Evolutionary conservation across 1,284 basidiomycete species (phyloP), one percentile per base, ranked within the genome.

Genomic region (Cutaneotrichosporon mucoides): DNA sequence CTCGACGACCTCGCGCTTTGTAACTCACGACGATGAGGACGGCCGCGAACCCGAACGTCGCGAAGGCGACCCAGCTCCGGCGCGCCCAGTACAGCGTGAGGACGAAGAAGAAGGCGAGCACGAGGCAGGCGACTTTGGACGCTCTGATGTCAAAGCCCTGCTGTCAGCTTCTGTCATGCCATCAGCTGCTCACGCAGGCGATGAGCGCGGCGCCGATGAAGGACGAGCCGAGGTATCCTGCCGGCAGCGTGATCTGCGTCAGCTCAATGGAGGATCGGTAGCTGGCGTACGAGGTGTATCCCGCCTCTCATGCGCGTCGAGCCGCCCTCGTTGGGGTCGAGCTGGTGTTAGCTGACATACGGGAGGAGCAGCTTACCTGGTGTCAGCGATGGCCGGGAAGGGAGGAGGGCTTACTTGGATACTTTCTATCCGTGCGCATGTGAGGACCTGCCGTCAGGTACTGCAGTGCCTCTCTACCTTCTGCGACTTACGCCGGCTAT

Each of bases 281-380:
- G 24, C 24, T 24, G 24, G 24, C 24, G 24, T 55, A 79, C 73
- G 68, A 88, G 89, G 9, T 86, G 82, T 45, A 97, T 87, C 1
- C 94, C 95, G 34, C 94, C 94, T 41, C 90, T 86, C 93, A 98
- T 97, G 37, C 85, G 82, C 1, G 95, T 98, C 10, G 88, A 86
- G 2, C 95, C 95, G 13, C 93, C 94, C 79, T 96, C 93, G 70
- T 96, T 88, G 38, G 91, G 64, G 50, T 73, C 66, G 36, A 76
- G 74, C 60, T 73, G 65, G 45, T 63, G 85, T 71, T 76, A 87
- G 88, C 88, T 78, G 8, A 40, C 38, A 24, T 24, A 24, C 24
- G 24, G 24, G 24, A 24, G 24, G 24, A 24, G 24, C 24, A 24
- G 24, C 24, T 24, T 24, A 24, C 24, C 24, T 24, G 24, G 24